These are phyloP conservation scores for Tripterygium wilfordii DNA, from an alignment of 177 flowering plant species.

Conservation along the genomic window DNA sequence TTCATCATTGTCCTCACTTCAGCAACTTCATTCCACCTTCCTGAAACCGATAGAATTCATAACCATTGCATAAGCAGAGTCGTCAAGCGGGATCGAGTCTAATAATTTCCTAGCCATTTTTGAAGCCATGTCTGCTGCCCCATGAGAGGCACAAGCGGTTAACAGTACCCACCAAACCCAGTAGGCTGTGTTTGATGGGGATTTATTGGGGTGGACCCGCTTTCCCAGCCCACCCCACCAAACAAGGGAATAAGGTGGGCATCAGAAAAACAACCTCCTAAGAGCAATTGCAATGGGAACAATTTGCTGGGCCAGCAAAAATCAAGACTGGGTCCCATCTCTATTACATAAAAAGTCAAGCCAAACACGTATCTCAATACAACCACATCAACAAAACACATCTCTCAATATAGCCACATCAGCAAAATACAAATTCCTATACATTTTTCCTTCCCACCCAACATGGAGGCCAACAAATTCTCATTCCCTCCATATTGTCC, in stretches of 20 bases:
- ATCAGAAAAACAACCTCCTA: slow-evolving; percentile 59
- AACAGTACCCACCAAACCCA: slow-evolving; percentile 64
- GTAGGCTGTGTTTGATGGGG: slow-evolving; percentile 70
- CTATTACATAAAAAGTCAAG: too few relatives aligned
- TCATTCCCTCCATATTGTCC: too few relatives aligned
- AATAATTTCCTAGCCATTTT: slow-evolving; percentile 30
- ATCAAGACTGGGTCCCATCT: too few relatives aligned
- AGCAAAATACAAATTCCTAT: too few relatives aligned
- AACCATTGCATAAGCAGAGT: slow-evolving; percentile 60
- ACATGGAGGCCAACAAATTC: too few relatives aligned
- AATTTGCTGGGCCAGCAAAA: too few relatives aligned
- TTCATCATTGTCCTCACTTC: slow-evolving; percentile 60
- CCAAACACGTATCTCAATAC: too few relatives aligned
- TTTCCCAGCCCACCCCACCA: slow-evolving; percentile 51
- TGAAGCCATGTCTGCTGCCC: slow-evolving; percentile 34
- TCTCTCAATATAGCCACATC: too few relatives aligned
- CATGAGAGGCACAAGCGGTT: slow-evolving; percentile 37
- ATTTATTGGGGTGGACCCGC: slow-evolving; percentile 53
- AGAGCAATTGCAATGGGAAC: too few relatives aligned
- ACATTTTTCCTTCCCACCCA: too few relatives aligned
- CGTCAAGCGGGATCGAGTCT: slow-evolving; percentile 46
- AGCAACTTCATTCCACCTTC: slow-evolving; percentile 52
- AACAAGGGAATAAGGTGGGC: slow-evolving; percentile 73
- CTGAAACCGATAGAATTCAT: slow-evolving; percentile 45
- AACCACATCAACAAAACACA: too few relatives aligned